These are phyloP conservation scores for Cephalotrichum gorgonifer DNA, from an alignment of 2,329 filamentous ascomycete genomes.

Conservation along the genomic window DNA sequence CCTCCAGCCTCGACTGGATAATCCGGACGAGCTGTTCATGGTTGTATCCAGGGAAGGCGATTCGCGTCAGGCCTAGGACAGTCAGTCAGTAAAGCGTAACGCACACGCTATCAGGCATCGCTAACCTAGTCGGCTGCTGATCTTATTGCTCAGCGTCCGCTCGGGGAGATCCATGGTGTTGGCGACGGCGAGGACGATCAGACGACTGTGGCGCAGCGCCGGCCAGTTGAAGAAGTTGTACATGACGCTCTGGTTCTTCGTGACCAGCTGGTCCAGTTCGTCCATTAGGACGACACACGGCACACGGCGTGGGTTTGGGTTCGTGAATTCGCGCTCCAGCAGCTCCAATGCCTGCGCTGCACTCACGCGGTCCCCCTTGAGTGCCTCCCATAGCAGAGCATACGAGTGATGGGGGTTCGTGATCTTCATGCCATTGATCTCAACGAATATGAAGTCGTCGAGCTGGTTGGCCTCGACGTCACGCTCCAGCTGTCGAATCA, in stretches of 20 bases:
- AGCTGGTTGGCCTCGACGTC: conserved; percentile 82
- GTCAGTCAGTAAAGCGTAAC: background rate
- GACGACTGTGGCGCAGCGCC: conserved; percentile 74
- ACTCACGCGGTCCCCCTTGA: conserved; percentile 87
- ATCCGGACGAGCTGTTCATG: conserved; percentile 97
- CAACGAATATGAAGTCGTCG: conserved; percentile 97
- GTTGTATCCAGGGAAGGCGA: conserved; percentile 95
- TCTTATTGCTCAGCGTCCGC: conserved; percentile 94
- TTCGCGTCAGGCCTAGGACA: conserved; percentile 64
- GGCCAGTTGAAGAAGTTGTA: conserved; percentile 99
- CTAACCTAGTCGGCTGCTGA: conserved; percentile 71
- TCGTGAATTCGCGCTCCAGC: conserved; percentile 83
- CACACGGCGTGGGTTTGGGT: conserved; percentile 80
- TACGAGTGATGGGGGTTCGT: conserved; percentile 97
- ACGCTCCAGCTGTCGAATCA: conserved; percentile 80
- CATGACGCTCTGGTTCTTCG: conserved; percentile 99
- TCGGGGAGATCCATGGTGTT: conserved; percentile 99
- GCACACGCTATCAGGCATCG: conserved; percentile 7
- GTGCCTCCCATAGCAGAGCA: conserved; percentile 86
- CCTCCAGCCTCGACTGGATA: conserved; percentile 84
- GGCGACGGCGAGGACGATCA: conserved; percentile 93
- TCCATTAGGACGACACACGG: conserved; percentile 98
- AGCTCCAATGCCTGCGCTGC: conserved; percentile 86
- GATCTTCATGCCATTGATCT: conserved; percentile 99
- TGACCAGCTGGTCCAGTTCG: conserved; percentile 93